Evolutionary conservation across 2,329 filamentous ascomycete species (phyloP), one percentile per base, ranked within the genome.

Genomic region (Paecilomyces dactylethromorphus): DNA sequence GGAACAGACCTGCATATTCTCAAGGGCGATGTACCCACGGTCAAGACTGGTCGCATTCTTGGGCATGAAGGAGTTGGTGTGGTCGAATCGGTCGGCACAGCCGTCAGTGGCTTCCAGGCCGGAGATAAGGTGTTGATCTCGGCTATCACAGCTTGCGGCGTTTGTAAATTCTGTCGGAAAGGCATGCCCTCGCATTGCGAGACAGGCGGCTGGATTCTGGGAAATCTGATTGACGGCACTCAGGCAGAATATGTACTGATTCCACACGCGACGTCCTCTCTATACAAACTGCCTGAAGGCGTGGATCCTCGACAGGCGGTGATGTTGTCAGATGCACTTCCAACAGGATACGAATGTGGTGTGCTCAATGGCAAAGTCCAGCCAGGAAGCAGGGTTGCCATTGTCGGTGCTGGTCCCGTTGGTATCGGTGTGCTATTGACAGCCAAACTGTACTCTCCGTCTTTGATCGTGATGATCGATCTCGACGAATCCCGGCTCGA

Each of bases 231-330:
- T 31, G 79, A 83, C 63, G 82, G 82, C 35, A 82, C 79, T 0
- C 81, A 84, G 65, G 82, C 81, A 22, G 81, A 84, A 63, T 83
- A 79, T 59, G 81, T 83, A 39, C 75, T 80, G n/a, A 77, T 83
- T 49, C 80, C 79, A 6, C 73, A 78, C 62, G 81, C 80, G 0
- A 74, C 79, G 61, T 74, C 74, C 7, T 79, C 76, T 10, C 72
- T 83, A 3, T 75, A 79, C 63, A 62, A 67, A 3, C 64, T 81
- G 0, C 80, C 81, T 0, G 56, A 65, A 1, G 76, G 71, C 2
- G 74, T 76, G 1, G 74, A 79, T 26, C 76, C 81, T 57, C 39
- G 39, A 8, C 39, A 45, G 18, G 66, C 80, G 3, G 79, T 85
- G 1, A 78, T 82, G 65, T 68, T 85, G 11, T 81, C 78, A 58